These are phyloP conservation scores for Terfezia boudieri DNA, from an alignment of 495 filamentous ascomycete genomes.

Conservation along the genomic window DNA sequence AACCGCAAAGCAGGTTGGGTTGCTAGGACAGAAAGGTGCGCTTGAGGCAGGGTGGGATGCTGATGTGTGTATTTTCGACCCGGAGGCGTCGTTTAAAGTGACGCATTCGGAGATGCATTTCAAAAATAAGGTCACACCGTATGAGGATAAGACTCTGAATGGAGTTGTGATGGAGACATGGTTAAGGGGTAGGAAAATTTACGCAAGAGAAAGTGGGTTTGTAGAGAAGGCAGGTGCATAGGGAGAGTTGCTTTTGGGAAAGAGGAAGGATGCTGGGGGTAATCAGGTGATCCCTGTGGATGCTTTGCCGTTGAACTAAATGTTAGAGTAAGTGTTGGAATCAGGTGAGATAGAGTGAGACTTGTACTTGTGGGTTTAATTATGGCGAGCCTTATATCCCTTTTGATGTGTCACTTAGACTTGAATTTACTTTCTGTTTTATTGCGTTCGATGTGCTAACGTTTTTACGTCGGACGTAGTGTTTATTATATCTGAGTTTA, in stretches of 20 bases:
- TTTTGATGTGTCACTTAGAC: too few species aligned
- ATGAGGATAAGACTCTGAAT: slow-evolving; percentile 58
- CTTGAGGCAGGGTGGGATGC: slow-evolving; percentile 70
- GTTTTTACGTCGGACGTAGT: too few species aligned
- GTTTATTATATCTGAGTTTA: too few species aligned
- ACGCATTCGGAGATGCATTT: slow-evolving; percentile 50
- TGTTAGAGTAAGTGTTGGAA: too few species aligned
- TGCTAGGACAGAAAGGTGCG: slow-evolving; percentile 64
- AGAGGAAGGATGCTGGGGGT: slow-evolving; percentile 4
- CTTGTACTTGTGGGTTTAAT: too few species aligned
- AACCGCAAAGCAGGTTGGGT: slow-evolving; percentile 75
- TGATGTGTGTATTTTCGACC: slow-evolving; percentile 84
- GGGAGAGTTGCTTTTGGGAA: slow-evolving; percentile 34
- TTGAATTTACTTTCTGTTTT: too few species aligned
- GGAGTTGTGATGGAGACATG: slow-evolving; percentile 80
- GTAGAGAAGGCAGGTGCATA: slow-evolving; percentile 31
- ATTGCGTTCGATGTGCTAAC: too few species aligned
- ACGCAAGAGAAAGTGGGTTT: slow-evolving; percentile 37
- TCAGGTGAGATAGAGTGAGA: too few species aligned
- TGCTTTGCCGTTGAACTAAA: too few species aligned
- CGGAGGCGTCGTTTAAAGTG: slow-evolving; percentile 53
- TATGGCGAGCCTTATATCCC: too few species aligned
- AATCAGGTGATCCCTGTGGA: neutral
- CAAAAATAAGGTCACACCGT: slow-evolving; percentile 84
- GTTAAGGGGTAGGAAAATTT: slow-evolving; percentile 60